Percentiles rank a stretch among this genome's conserved stretches.
These are phyloP conservation scores for Monilinia fructicola DNA, from an alignment of 2,329 filamentous ascomycete genomes.

Conservation along the genomic window DNA sequence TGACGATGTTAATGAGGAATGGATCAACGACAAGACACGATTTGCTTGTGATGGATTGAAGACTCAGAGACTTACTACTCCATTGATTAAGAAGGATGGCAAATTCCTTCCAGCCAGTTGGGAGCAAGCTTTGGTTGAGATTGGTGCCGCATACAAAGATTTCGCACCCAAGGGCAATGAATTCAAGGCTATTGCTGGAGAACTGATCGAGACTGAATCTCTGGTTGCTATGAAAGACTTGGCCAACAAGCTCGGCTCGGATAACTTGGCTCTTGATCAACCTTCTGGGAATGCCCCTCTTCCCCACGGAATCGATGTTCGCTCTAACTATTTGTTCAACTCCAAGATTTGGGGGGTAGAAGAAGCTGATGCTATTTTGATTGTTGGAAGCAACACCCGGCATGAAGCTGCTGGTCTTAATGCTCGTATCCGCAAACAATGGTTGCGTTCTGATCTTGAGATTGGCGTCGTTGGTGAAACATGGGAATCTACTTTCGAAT, in stretches of 20 bases:
- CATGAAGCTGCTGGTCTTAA: slow-evolving; percentile 95
- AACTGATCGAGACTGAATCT: slow-evolving; percentile 87
- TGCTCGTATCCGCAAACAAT: slow-evolving; percentile 95
- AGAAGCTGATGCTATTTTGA: slow-evolving; percentile 86
- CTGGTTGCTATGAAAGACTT: slow-evolving; percentile 96
- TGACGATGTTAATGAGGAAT: slow-evolving; percentile 98
- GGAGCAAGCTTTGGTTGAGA: slow-evolving; percentile 91
- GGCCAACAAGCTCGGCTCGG: slow-evolving; percentile 92
- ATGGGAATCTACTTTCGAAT: slow-evolving; percentile 94
- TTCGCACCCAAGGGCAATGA: slow-evolving; percentile 85
- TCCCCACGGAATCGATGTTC: slow-evolving; percentile 89
- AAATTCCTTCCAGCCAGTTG: slow-evolving; percentile 91
- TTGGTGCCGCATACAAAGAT: slow-evolving; percentile 75
- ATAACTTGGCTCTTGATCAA: slow-evolving; percentile 92
- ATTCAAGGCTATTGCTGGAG: slow-evolving; percentile 92
- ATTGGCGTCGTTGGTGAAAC: slow-evolving; percentile 87
- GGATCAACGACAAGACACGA: slow-evolving; percentile 98
- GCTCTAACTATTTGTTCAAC: slow-evolving; percentile 96
- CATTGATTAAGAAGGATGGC: slow-evolving; percentile 81
- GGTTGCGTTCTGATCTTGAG: slow-evolving; percentile 91
- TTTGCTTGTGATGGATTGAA: slow-evolving; percentile 96
- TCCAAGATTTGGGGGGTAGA: slow-evolving; percentile 92
- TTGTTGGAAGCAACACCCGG: slow-evolving; percentile 92
- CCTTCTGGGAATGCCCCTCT: slow-evolving; percentile 79
- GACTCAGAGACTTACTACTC: slow-evolving; percentile 92